Conservation (phyloP, 2,329 filamentous ascomycete genomes). For the Metarhizium album region DNA sequence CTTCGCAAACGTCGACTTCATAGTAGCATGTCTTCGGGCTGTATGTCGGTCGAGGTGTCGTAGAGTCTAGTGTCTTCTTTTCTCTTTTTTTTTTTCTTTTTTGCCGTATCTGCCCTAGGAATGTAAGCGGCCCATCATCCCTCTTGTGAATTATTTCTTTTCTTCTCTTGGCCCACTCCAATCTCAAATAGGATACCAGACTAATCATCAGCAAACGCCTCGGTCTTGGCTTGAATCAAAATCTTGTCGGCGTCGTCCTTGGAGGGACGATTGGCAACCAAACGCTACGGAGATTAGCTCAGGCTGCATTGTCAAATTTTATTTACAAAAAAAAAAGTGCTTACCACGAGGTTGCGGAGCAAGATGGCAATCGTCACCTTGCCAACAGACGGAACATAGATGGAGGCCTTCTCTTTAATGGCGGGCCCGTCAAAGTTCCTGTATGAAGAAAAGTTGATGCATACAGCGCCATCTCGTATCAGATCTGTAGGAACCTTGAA, state of each 20-base stretch:
- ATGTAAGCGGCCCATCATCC: not conserved
- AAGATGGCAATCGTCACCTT: slow-evolving; percentile 95
- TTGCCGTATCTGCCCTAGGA: not conserved
- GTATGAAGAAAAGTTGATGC: slow-evolving; percentile 95
- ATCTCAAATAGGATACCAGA: not conserved
- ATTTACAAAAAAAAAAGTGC: slow-evolving; percentile 27
- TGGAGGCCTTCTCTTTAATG: slow-evolving; percentile 90
- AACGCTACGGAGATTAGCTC: slow-evolving; percentile 28
- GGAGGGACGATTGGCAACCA: slow-evolving; percentile 38
- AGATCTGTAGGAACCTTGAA: slow-evolving; percentile 84
- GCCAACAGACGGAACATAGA: slow-evolving; percentile 93
- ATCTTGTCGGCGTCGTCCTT: slow-evolving; percentile 25
- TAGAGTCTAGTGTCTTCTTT: not conserved
- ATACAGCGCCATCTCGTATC: slow-evolving; percentile 85
- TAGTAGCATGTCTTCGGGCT: not conserved
- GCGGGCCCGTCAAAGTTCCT: slow-evolving; percentile 81
- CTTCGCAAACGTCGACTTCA: not conserved
- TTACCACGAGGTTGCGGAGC: slow-evolving; percentile 76
- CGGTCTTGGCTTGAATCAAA: slow-evolving; percentile 28
- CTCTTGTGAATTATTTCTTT: not conserved
- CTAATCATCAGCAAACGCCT: slow-evolving; percentile 30
- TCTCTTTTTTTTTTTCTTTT: not conserved
- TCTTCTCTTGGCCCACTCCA: not conserved
- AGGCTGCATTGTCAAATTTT: not conserved
- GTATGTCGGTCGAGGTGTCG: slow-evolving; percentile 2